These are phyloP conservation scores for Sugiyamaella japonica DNA, from an alignment of 1,139 yeast species.

Conservation along the genomic window DNA sequence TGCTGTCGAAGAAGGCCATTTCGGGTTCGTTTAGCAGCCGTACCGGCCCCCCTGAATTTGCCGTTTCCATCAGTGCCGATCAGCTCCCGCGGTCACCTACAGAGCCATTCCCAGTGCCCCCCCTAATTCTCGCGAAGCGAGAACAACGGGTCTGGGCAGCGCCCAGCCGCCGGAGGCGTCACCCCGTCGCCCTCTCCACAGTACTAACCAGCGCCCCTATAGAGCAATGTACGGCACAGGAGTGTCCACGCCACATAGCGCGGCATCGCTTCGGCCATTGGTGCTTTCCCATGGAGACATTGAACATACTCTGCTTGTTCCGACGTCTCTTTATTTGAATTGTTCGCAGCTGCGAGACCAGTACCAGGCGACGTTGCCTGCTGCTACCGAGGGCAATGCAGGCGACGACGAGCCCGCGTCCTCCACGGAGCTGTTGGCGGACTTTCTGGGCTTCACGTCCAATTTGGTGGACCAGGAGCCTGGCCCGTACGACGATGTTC, in stretches of 20 bases:
- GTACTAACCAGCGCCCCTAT: not conserved
- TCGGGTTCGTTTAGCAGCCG: not conserved
- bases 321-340: constrained; percentile 73
- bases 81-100: too few relatives aligned
- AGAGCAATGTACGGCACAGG: constrained; percentile 39
- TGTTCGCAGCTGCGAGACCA: constrained; percentile 88
- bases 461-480: constrained; percentile 51
- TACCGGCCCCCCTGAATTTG: not conserved
- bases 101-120: too few relatives aligned
- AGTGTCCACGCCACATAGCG: constrained; percentile 46
- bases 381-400: constrained; percentile 77
- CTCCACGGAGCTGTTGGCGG: constrained; percentile 81
- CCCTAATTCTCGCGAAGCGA: not conserved
- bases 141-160: not conserved
- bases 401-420: constrained; percentile 88
- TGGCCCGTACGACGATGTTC: constrained; percentile 68
- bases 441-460: constrained; percentile 80
- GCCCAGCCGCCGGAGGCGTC: not conserved
- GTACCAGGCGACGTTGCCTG: constrained; percentile 73
- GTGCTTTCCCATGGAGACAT: constrained; percentile 80
- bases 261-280: constrained; percentile 68
- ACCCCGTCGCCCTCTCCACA: not conserved
- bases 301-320: constrained; percentile 86
- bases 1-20: not conserved
- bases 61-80: not conserved